Evolutionary conservation across 805 yeast genomes (phyloP).

Genomic region (Danielia reshetovae): DNA sequence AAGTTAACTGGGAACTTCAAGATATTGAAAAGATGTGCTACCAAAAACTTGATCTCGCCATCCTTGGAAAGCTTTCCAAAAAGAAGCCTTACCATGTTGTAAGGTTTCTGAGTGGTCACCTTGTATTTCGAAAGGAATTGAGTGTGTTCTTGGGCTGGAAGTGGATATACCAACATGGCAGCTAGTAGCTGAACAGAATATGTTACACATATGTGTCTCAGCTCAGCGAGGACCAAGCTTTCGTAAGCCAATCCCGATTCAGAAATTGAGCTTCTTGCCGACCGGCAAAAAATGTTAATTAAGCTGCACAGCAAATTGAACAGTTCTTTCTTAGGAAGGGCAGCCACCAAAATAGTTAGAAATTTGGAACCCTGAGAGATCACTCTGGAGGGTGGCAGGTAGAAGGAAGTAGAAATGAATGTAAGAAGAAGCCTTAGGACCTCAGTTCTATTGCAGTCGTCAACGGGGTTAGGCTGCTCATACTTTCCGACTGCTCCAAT

Average conservation of each 20-base stretch:
- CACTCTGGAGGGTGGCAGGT: slow-evolving; percentile 39
- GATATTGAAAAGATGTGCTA: slow-evolving; percentile 44
- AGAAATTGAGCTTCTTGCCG: slow-evolving; percentile 34
- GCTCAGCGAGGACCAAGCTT: slow-evolving; percentile 28
- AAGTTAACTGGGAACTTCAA: slow-evolving; percentile 6
- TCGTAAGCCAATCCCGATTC: slow-evolving; percentile 44
- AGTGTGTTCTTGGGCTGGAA: slow-evolving; percentile 44
- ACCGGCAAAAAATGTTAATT: slow-evolving; percentile 57
- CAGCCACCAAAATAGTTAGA: slow-evolving; percentile 50
- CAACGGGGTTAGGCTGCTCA: slow-evolving; percentile 21
- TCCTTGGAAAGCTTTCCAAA: slow-evolving; percentile 53
- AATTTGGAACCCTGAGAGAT: slow-evolving; percentile 57
- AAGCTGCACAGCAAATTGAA: slow-evolving; percentile 63
- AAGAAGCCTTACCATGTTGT: slow-evolving; percentile 48
- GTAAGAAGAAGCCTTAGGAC: slow-evolving; percentile 58
- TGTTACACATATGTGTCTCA: slow-evolving; percentile 47
- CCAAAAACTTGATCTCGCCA: slow-evolving; percentile 49
- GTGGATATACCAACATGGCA: slow-evolving; percentile 57
- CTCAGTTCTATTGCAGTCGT: slow-evolving; percentile 67
- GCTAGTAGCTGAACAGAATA: slow-evolving; percentile 61
- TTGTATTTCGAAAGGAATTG: slow-evolving; percentile 31
- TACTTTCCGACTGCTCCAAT: slow-evolving; percentile 46
- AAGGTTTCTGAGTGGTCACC: slow-evolving; percentile 29
- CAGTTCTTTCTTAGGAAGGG: slow-evolving; percentile 45
- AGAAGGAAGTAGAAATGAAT: slow-evolving; percentile 60